Base-by-base conservation (phyloP, 805 yeast species). In the Metschnikowia matae region DNA sequence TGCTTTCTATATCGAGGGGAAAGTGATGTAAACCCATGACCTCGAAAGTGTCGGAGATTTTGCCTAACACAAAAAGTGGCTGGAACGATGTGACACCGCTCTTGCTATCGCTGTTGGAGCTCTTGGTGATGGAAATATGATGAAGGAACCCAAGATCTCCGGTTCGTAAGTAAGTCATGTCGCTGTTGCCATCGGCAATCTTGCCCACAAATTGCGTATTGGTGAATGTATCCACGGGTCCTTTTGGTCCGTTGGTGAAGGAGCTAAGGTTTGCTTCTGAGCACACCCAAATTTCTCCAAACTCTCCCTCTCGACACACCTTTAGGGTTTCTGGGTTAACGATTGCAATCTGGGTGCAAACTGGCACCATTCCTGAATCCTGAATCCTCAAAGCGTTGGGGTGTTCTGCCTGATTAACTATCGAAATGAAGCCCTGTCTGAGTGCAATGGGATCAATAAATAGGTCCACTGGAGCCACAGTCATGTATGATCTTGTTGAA, bases 201-300 rank as follows among this genome's bases (percentile, higher is more conserved):
- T 74, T 78, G 14, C 90, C 92, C 21, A 70, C 67, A 56, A 87
- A 81, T 55, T 87, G 87, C 8, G 58, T 54, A 33, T 61, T 61
- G 18, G 73, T 72, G 55, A 84, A 80, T 11, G 70, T 67, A 54
- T 83, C 87, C 8, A 76, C 71, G 1, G 75, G 76, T 1, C 81
- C 73, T 29, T 74, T 73, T 0, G 78, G 78, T 3, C 82, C 82
- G 46, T 79, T 74, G 37, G 81, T 79, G 63, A 82, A 84, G 6
- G 81, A 80, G 11, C 74, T 65, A 29, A 83, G 85, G 58, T 86
- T 90, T 0, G 92, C 96, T 55, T 89, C 96, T 0, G 96, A 87
- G 55, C 87, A 81, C 2, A 92, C 95, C 98, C 98, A 94, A 37
- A 94, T 89, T 68, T 94, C 99, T 33, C 99, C 99, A 65, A 82